Conservation (phyloP, 2,329 filamentous ascomycete species). For the Claviceps sp. region DNA sequence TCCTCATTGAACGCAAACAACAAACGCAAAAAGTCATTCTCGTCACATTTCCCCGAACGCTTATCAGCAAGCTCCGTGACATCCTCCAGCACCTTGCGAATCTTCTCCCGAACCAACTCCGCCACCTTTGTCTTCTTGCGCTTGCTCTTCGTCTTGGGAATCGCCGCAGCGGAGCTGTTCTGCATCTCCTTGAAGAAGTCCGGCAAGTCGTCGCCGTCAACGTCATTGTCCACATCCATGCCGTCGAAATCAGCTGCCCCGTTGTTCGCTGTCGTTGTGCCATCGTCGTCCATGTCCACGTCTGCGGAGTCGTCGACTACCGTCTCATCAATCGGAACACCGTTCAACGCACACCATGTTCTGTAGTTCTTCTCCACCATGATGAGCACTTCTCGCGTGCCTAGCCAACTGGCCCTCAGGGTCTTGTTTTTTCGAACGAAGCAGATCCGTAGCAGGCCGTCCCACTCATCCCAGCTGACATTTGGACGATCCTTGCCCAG, state of each 20-base stretch:
- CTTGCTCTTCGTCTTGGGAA: conserved; percentile 48
- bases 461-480: conserved; percentile 91
- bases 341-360: conserved; percentile 79
- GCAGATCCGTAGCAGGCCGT: conserved; percentile 68
- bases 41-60: conserved; percentile 74
- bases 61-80: conserved; percentile 71
- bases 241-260: conserved; percentile 23
- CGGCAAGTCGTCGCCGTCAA: conserved; percentile 60
- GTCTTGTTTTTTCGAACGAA: conserved; percentile 77
- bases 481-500: conserved; percentile 61
- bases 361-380: conserved; percentile 82
- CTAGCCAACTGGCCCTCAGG: conserved; percentile 66
- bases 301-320: conserved; percentile 32
- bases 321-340: conserved; percentile 63
- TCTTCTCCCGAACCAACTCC: conserved; percentile 74
- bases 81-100: conserved; percentile 70
- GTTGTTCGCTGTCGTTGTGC: conserved; percentile 13
- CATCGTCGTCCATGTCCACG: conserved; percentile 22
- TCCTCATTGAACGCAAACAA: conserved; percentile 77
- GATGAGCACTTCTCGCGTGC: conserved; percentile 64
- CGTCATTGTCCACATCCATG: conserved; percentile 17
- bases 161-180: conserved; percentile 22
- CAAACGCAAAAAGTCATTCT: conserved; percentile 79
- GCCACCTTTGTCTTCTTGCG: conserved; percentile 70
- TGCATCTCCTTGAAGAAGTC: conserved; percentile 67